Evolutionary conservation across 1,284 basidiomycete species (phyloP).

Genomic region (Sparassis latifolia): DNA sequence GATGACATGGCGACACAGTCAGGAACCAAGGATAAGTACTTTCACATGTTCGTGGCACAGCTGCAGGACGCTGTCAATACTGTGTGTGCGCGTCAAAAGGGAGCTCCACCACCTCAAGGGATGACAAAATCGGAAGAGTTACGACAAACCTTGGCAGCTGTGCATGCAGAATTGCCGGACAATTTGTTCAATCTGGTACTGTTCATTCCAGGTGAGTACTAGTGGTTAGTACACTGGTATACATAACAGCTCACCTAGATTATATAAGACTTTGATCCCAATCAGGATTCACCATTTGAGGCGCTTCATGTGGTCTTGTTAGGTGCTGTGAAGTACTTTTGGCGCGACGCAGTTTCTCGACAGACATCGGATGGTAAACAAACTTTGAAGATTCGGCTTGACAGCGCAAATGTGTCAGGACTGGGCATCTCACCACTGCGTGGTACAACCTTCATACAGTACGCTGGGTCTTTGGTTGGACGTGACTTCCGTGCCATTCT

Average conservation of each 20-base stretch:
- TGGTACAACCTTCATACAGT: neutral
- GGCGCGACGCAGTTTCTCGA: neutral
- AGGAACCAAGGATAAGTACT: constrained; percentile 11
- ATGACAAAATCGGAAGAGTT: no score
- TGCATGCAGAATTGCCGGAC: neutral
- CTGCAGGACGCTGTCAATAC: neutral
- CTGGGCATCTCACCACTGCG: neutral
- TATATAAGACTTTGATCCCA: constrained; percentile 20
- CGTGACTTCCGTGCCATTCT: neutral
- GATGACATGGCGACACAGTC: neutral
- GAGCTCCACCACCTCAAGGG: no score
- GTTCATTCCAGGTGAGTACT: neutral
- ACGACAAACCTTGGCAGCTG: neutral
- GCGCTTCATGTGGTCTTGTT: neutral
- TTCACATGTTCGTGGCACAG: constrained; percentile 2
- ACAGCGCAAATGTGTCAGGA: neutral
- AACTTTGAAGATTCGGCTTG: neutral
- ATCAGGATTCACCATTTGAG: neutral
- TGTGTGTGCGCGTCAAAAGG: no score
- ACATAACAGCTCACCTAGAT: neutral
- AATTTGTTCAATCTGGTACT: neutral
- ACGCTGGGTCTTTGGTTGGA: neutral
- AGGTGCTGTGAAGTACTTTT: neutral
- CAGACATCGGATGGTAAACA: neutral
- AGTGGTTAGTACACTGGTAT: neutral